phyloP scores from a whole-genome alignment of 441 rosid species.

The Corymbia calophylla region DNA sequence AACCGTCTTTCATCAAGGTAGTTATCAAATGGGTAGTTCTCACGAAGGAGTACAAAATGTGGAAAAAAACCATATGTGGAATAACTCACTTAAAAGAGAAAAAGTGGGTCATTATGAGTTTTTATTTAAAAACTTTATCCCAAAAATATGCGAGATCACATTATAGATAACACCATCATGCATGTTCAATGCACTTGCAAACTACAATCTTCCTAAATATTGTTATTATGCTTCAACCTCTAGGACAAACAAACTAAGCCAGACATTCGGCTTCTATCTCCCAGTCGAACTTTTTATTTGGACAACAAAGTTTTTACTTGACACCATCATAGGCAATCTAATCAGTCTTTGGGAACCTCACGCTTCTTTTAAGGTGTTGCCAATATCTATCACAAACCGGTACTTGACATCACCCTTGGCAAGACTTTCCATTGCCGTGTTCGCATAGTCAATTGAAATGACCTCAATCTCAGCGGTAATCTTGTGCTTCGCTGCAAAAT shows the following conservation, averaged over 20 bases:
- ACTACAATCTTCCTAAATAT: background rate
- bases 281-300: background rate
- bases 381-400: conserved; percentile 9
- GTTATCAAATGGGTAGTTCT: too few relatives aligned
- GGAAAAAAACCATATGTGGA: too few relatives aligned
- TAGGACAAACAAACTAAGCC: background rate
- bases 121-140: too few relatives aligned
- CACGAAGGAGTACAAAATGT: too few relatives aligned
- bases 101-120: too few relatives aligned
- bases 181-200: background rate
- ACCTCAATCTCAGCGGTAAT: conserved; percentile 1
- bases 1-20: too few relatives aligned
- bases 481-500: conserved; percentile 7
- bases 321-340: background rate
- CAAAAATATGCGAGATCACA: too few relatives aligned
- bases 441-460: conserved; percentile 1
- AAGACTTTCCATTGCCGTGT: conserved; percentile 4
- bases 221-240: background rate
- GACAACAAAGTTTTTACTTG: background rate
- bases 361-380: background rate
- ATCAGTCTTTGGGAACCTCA: background rate
- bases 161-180: background rate
- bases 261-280: background rate
- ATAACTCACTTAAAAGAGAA: too few relatives aligned
- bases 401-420: conserved; percentile 5